Conservation (phyloP, 1,284 basidiomycete species). For the Cryptococcus sp. region DNA sequence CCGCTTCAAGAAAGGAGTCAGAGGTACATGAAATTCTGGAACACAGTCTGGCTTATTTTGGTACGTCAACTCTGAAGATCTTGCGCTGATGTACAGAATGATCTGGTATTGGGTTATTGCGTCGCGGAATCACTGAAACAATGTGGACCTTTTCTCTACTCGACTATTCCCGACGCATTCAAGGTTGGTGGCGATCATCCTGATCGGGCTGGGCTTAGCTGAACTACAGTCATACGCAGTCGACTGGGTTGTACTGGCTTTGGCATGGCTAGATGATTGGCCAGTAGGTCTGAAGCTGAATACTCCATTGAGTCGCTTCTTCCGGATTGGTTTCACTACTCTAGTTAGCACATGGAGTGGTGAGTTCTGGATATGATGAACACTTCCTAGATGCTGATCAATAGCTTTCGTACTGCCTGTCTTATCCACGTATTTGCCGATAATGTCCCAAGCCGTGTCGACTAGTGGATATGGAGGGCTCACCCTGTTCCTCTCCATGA, state of each 20-base stretch:
- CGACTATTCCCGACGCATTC: slow-evolving; percentile 11
- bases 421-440: slow-evolving; percentile 1
- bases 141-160: slow-evolving; percentile 7
- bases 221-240: slow-evolving; percentile 9
- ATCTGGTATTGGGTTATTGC: slow-evolving; percentile 49
- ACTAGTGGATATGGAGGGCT: slow-evolving; percentile 22
- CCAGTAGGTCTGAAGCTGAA: slow-evolving; percentile 95
- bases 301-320: slow-evolving; percentile 80
- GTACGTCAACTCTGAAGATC: slow-evolving; percentile 13
- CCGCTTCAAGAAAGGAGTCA: slow-evolving; percentile 11
- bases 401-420: no score
- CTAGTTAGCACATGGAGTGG: slow-evolving; percentile 65
- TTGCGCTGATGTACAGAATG: slow-evolving; percentile 55
- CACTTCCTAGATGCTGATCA: neutral
- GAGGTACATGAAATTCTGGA: slow-evolving; percentile 66
- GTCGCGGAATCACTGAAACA: slow-evolving; percentile 12
- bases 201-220: neutral
- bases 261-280: slow-evolving; percentile 85
- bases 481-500: slow-evolving; percentile 27
- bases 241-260: slow-evolving; percentile 11
- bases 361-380: slow-evolving; percentile 48
- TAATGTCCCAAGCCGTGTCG: slow-evolving; percentile 8
- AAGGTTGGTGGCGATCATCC: slow-evolving; percentile 16
- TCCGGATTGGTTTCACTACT: slow-evolving; percentile 65
- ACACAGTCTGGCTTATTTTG: slow-evolving; percentile 80